Conservation (phyloP, 805 yeast species). For the Schwanniomyces vanrijiae region DNA sequence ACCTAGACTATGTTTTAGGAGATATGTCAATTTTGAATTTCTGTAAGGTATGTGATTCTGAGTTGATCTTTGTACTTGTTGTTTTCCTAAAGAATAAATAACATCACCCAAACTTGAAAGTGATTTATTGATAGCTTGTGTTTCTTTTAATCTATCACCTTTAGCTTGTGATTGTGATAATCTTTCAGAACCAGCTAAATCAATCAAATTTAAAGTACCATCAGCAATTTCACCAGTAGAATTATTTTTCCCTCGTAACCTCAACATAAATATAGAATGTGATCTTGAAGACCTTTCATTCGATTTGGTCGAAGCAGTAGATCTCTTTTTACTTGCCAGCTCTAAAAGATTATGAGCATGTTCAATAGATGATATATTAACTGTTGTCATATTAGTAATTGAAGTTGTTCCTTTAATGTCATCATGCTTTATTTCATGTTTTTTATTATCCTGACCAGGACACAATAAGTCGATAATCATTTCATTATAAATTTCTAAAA, state of each 20-base stretch:
- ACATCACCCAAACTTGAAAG: conserved; percentile 90
- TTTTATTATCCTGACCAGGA: conserved; percentile 20
- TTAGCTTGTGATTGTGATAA: conserved; percentile 69
- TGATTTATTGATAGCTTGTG: conserved; percentile 86
- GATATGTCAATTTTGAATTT: conserved; percentile 74
- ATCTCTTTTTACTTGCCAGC: conserved; percentile 59
- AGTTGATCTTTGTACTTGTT: conserved; percentile 28
- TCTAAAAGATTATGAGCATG: conserved; percentile 52
- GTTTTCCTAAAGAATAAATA: conserved; percentile 60
- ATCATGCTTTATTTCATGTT: conserved; percentile 75
- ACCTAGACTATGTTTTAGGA: conserved; percentile 78
- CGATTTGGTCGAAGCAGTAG: conserved; percentile 78
- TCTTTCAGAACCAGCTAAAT: conserved; percentile 94
- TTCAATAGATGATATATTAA: conserved; percentile 44
- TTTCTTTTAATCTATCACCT: conserved; percentile 82
- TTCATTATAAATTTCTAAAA: conserved; percentile 89
- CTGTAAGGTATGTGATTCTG: conserved; percentile 61
- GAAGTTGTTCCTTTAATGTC: conserved; percentile 50
- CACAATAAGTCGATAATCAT: conserved; percentile 66
- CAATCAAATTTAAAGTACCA: conserved; percentile 81
- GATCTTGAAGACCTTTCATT: conserved; percentile 90
- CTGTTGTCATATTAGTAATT: conserved; percentile 57
- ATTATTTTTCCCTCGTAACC: conserved; percentile 53
- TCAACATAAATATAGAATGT: conserved; percentile 75
- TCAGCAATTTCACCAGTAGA: conserved; percentile 44